These are phyloP conservation scores for Nannochloropsis gaditana DNA, from an alignment of 108 stramenopile genomes.

Conservation along the genomic window DNA sequence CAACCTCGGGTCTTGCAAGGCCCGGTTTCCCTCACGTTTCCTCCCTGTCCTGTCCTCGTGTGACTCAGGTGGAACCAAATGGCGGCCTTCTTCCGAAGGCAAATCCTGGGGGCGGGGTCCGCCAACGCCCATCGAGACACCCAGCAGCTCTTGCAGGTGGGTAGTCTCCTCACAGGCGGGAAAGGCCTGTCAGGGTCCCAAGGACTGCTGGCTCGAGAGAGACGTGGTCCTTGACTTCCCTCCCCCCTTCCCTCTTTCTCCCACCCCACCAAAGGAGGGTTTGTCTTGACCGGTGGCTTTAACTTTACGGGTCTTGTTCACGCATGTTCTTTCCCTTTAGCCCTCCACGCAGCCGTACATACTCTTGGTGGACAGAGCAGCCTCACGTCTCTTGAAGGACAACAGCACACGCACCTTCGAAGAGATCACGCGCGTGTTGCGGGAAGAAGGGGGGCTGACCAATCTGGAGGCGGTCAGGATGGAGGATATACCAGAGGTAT, in stretches of 20 bases:
- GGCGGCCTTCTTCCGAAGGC: not conserved
- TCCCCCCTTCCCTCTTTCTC: not conserved
- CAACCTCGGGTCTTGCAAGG: no score
- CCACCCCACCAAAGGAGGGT: no score
- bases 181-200: not conserved
- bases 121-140: not conserved
- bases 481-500: not conserved
- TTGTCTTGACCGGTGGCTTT: no score
- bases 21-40: no score
- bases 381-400: not conserved
- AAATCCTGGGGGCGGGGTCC: not conserved
- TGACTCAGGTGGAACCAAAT: conserved; percentile 8
- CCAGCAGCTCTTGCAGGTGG: not conserved
- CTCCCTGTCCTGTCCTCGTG: no score
- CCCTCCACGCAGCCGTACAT: not conserved
- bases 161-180: not conserved
- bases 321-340: not conserved
- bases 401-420: not conserved
- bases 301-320: no score
- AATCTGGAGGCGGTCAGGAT: not conserved
- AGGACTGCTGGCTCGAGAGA: not conserved
- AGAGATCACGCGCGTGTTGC: not conserved
- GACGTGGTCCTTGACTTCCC: not conserved
- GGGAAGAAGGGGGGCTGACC: not conserved
- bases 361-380: not conserved